A percentile compares a stretch with the other conserved stretches of the same genome.
Evolutionary conservation across 805 yeast genomes (phyloP).

Genomic region (Metschnikowia borealis): DNA sequence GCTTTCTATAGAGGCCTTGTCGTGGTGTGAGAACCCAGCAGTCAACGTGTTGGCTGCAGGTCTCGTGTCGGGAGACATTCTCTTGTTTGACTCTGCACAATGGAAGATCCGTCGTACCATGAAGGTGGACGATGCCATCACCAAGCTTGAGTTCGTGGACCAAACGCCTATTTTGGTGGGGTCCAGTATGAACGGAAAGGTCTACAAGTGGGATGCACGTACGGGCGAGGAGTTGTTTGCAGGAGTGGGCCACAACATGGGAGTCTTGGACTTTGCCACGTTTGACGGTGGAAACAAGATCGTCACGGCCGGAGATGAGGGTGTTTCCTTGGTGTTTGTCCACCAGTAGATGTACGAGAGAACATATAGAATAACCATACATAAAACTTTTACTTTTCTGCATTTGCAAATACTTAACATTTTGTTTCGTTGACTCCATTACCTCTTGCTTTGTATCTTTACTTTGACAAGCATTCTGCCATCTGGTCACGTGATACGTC

Average conservation of each 20-base stretch:
- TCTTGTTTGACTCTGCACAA: conserved; percentile 74
- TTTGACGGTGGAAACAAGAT: conserved; percentile 63
- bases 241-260: conserved; percentile 92
- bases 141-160: conserved; percentile 67
- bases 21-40: conserved; percentile 65
- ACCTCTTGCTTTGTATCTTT: background rate
- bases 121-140: conserved; percentile 74
- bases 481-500: background rate
- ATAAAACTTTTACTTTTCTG: too few species aligned
- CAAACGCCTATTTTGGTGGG: conserved; percentile 60
- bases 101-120: conserved; percentile 82
- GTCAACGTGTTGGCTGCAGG: conserved; percentile 73
- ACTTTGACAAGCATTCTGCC: background rate
- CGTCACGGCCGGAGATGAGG: conserved; percentile 95
- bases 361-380: background rate
- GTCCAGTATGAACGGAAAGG: conserved; percentile 78
- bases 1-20: conserved; percentile 53
- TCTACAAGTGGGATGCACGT: conserved; percentile 86
- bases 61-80: conserved; percentile 81
- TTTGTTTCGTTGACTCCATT: too few species aligned
- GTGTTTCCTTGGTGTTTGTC: conserved; percentile 72
- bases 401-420: too few species aligned
- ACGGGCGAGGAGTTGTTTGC: conserved; percentile 73
- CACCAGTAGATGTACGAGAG: conserved; percentile 5
- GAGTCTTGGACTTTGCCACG: conserved; percentile 79